phyloP scores from a whole-genome alignment of 163 green algal species.

The Smithsoniella earleae region DNA sequence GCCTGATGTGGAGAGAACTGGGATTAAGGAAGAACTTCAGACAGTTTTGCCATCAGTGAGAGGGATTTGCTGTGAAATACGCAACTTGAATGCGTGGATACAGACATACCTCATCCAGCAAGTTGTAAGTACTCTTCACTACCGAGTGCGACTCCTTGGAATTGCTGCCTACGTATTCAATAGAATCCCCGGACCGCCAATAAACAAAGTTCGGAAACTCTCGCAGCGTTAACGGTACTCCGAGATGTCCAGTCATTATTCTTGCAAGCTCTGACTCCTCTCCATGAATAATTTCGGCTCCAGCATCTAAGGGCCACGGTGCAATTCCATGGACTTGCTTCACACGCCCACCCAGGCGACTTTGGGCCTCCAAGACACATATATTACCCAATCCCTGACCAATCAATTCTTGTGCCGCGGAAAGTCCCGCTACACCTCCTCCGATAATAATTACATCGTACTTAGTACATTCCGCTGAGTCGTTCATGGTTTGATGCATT shows the following conservation, averaged over 20 bases:
- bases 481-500: too few species aligned
- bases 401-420: conserved; percentile 4
- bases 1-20: too few species aligned
- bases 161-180: neutral
- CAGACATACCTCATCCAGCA: conserved; percentile 18
- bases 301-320: conserved; percentile 20
- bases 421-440: conserved; percentile 15
- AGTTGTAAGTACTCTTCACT: neutral
- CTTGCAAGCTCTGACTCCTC: neutral
- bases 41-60: too few species aligned
- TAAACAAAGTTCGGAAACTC: conserved; percentile 23
- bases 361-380: conserved; percentile 7
- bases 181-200: neutral
- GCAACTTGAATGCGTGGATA: too few species aligned
- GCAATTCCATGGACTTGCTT: conserved; percentile 22
- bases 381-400: neutral
- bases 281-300: conserved; percentile 16
- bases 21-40: too few species aligned
- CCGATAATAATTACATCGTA: conserved; percentile 19
- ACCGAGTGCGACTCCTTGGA: neutral
- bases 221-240: neutral
- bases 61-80: too few species aligned
- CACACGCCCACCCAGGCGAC: conserved; percentile 12
- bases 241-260: neutral
- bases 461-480: neutral